Conservation (phyloP, 192 early-diverging fungal species). For the Coemansia sp. region DNA sequence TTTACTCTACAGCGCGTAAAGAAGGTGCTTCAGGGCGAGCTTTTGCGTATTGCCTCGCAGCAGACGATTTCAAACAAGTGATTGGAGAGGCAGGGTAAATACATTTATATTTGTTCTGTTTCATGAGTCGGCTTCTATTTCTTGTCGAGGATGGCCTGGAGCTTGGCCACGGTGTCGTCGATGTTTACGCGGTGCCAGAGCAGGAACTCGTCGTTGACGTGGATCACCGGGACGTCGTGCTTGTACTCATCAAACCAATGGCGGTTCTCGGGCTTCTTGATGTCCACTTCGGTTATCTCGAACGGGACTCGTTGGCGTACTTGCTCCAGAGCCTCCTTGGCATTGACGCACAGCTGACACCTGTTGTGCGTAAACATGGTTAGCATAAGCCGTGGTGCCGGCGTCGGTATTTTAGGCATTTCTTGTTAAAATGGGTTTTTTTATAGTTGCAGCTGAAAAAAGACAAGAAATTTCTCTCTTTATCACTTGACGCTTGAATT, state of each 20-base stretch:
- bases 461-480: too few relatives aligned
- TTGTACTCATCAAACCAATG: constrained; percentile 53
- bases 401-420: not conserved
- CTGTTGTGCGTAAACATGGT: constrained; percentile 51
- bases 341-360: constrained; percentile 49
- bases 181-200: constrained; percentile 47
- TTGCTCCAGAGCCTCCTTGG: constrained; percentile 38
- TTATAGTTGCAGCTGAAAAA: too few relatives aligned
- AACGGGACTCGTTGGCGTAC: constrained; percentile 43
- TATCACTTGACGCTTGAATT: too few relatives aligned
- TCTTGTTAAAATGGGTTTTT: not conserved
- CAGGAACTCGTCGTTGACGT: constrained; percentile 42
- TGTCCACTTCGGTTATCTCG: constrained; percentile 41
- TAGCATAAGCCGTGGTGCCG: constrained; percentile 29
- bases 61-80: not conserved
- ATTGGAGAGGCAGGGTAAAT: not conserved
- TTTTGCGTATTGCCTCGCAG: constrained; percentile 20
- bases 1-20: constrained; percentile 66
- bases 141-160: constrained; percentile 18
- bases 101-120: constrained; percentile 1
- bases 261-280: constrained; percentile 41
- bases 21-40: constrained; percentile 62
- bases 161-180: constrained; percentile 33
- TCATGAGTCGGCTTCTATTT: not conserved
- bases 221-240: constrained; percentile 47